Evolutionary conservation across 768 basidiomycete species (phyloP).

Genomic region (Agaricus blazei): DNA sequence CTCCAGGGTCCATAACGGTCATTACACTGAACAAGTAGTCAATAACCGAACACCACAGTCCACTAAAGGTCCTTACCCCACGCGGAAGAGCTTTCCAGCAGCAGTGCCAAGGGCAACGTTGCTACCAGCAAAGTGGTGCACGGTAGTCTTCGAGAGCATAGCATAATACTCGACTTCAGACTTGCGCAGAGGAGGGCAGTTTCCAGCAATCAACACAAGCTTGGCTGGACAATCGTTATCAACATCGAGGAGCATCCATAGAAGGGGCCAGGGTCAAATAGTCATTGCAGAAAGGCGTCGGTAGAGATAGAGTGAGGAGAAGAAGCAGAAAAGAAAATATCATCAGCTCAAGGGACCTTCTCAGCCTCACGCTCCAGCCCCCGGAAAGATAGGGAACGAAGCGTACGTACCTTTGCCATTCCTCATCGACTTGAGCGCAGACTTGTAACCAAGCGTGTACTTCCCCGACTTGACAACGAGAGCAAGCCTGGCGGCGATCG

Average conservation of each 20-base stretch:
- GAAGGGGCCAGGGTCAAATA: background rate
- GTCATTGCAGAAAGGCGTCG: too few relatives aligned
- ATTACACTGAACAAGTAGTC: slow-evolving; percentile 67
- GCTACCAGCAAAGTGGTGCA: slow-evolving; percentile 96
- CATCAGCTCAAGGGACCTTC: slow-evolving; percentile 93
- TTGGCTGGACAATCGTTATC: slow-evolving; percentile 57
- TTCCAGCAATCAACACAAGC: slow-evolving; percentile 96
- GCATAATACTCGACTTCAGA: slow-evolving; percentile 99
- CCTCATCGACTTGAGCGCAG: slow-evolving; percentile 97
- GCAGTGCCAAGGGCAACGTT: slow-evolving; percentile 99
- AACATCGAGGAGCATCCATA: background rate
- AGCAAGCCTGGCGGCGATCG: slow-evolving; percentile 85
- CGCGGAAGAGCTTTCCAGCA: slow-evolving; percentile 98
- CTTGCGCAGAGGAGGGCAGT: slow-evolving; percentile 98
- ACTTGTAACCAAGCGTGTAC: slow-evolving; percentile 96
- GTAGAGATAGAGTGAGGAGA: slow-evolving; percentile 1
- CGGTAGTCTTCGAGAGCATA: slow-evolving; percentile 98
- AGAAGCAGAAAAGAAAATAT: slow-evolving; percentile 16
- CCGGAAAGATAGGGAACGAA: slow-evolving; percentile 49
- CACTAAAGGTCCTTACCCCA: slow-evolving; percentile 53
- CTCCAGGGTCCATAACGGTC: slow-evolving; percentile 94
- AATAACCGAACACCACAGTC: slow-evolving; percentile 15
- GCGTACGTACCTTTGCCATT: slow-evolving; percentile 84
- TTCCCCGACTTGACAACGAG: slow-evolving; percentile 99
- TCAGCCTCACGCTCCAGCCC: slow-evolving; percentile 99